These are phyloP conservation scores for Colletotrichum incanum DNA, from an alignment of 2,329 filamentous ascomycete species.

Conservation along the genomic window DNA sequence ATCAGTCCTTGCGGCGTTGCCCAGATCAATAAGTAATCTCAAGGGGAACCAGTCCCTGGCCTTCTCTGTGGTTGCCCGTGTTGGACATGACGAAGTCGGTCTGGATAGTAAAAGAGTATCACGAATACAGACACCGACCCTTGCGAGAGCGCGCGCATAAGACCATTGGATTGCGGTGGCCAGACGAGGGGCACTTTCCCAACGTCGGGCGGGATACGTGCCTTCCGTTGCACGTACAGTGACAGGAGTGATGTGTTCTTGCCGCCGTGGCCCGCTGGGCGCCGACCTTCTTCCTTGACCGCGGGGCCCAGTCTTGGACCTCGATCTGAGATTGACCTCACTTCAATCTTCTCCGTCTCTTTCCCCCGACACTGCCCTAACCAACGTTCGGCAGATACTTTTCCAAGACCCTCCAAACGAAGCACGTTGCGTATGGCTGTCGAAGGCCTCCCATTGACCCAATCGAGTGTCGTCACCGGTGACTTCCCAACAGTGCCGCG, in stretches of 20 bases:
- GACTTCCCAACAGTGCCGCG: conserved; percentile 12
- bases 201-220: background rate
- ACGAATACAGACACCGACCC: background rate
- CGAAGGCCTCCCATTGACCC: conserved; percentile 20
- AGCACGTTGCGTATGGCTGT: background rate
- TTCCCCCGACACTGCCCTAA: background rate
- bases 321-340: conserved; percentile 30
- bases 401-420: conserved; percentile 1
- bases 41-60: background rate
- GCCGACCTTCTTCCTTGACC: background rate
- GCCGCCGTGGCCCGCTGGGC: conserved; percentile 25
- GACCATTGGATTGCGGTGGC: background rate
- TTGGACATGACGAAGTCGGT: background rate
- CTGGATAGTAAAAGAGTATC: background rate
- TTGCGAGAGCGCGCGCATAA: background rate
- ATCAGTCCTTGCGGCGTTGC: background rate
- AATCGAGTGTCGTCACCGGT: conserved; percentile 24
- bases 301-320: conserved; percentile 5
- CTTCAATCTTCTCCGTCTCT: conserved; percentile 5
- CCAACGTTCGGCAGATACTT: conserved; percentile 13
- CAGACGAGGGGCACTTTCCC: background rate
- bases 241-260: conserved; percentile 15
- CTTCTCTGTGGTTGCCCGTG: background rate
- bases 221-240: background rate
- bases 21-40: background rate